Evolutionary conservation across 2,329 filamentous ascomycete genomes (phyloP), one percentile per base, ranked within the genome.

Genomic region (Fusarium sp.): DNA sequence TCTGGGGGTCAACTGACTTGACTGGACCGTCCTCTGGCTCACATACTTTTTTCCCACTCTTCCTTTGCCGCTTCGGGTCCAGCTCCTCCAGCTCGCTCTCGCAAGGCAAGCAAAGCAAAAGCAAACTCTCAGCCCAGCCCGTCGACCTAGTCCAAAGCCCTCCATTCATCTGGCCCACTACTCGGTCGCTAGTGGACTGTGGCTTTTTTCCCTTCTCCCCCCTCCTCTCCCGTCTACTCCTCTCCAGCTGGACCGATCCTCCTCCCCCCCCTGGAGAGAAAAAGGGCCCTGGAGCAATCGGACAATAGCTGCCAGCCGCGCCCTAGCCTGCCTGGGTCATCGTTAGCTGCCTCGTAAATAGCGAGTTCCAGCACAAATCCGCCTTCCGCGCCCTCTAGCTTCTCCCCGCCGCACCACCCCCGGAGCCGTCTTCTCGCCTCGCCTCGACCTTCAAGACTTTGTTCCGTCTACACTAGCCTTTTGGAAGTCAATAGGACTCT

Each of bases 381-480:
- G 72, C 40, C 58, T 70, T 74, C 72, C 69, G 68, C 62, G 65
- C 65, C 59, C 64, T 74, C 62, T 72, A 67, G 72, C 52, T 63
- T 52, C 64, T 37, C 52, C 6, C 71, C 68, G 57, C 58, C 57
- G 58, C 66, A 67, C 62, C 66, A 71, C 64, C 64, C 56, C 67
- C 66, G 63, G 64, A 42, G 34, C 45, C 31, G 31, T 34, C 31
- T 45, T 59, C 42, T 45, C 42, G 20, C 42, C 42, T 47, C 42
- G 14, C 42, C 22, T 47, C 22, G 14, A 72, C 56, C 71, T 38
- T 68, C 59, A 52, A 52, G 59, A 66, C 31, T 34, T 34, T 34
- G 31, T 34, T 34, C 31, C 31, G 34, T 37, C 47, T 29, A 29
- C 14, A 58, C 24, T 64, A 31, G 40, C 57, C 61, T 62, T 54